These are phyloP conservation scores for Cutaneotrichosporon sp. DNA, from an alignment of 1,284 basidiomycete genomes.

Conservation along the genomic window DNA sequence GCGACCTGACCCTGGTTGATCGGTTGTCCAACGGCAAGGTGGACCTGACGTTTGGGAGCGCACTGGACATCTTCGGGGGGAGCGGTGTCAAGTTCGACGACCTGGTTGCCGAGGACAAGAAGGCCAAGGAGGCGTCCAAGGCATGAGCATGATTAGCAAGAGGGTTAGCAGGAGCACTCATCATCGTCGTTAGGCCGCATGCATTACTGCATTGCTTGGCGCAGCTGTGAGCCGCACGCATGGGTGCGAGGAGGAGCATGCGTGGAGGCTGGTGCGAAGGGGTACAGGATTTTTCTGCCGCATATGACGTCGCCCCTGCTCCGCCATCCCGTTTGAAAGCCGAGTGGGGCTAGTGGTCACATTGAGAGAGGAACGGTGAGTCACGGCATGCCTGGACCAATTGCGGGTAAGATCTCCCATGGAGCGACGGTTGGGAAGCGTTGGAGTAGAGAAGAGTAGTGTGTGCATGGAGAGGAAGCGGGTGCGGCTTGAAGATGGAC, in stretches of 20 bases:
- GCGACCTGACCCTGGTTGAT: slow-evolving; percentile 83
- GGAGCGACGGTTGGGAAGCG: neutral
- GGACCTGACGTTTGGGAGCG: slow-evolving; percentile 91
- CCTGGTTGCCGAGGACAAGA: slow-evolving; percentile 58
- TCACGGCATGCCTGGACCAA: neutral
- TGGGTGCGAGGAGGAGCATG: neutral
- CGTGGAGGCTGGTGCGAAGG: neutral
- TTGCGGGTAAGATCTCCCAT: neutral
- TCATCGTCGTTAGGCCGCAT: neutral
- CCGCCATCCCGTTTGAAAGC: neutral
- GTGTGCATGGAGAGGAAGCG: no score
- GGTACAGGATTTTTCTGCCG: neutral
- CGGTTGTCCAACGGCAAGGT: slow-evolving; percentile 79
- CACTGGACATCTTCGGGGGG: slow-evolving; percentile 83
- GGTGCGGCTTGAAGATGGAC: no score
- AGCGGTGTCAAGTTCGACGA: slow-evolving; percentile 70
- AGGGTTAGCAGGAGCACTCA: neutral
- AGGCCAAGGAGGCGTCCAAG: slow-evolving; percentile 25
- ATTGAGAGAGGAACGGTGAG: neutral
- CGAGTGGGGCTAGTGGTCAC: neutral
- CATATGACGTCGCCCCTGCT: neutral
- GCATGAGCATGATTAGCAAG: neutral
- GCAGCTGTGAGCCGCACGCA: neutral
- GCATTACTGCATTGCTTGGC: neutral
- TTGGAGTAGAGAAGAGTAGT: no score